Percentiles rank a stretch among this genome's conserved stretches.
These are phyloP conservation scores for Fereydounia khargensis DNA, from an alignment of 1,284 basidiomycete species.

Conservation along the genomic window DNA sequence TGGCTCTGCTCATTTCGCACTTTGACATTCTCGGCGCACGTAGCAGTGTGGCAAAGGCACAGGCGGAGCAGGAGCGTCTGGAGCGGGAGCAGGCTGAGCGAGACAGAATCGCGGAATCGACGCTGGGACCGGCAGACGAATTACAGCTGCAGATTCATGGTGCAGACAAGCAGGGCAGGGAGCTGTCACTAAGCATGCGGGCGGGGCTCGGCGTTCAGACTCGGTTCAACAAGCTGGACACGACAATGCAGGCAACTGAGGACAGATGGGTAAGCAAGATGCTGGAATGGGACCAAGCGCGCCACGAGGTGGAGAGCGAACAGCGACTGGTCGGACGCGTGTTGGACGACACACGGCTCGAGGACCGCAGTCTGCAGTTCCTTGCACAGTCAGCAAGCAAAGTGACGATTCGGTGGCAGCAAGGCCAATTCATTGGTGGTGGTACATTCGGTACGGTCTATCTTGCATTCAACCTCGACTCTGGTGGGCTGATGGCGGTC, in stretches of 20 bases:
- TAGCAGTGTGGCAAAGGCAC: constrained; percentile 50
- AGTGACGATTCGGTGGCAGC: constrained; percentile 96
- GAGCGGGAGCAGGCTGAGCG: constrained; percentile 46
- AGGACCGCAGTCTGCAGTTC: constrained; percentile 52
- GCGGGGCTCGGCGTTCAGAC: constrained; percentile 33
- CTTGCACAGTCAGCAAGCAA: constrained; percentile 67
- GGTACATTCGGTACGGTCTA: constrained; percentile 90
- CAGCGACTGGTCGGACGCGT: constrained; percentile 53
- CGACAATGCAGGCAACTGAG: constrained; percentile 41
- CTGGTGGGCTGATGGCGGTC: constrained; percentile 95
- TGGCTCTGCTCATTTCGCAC: constrained; percentile 91
- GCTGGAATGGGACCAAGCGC: constrained; percentile 45
- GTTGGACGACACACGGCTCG: constrained; percentile 52
- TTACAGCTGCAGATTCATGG: constrained; percentile 1
- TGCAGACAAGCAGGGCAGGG: background rate
- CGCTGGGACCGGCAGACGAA: constrained; percentile 15
- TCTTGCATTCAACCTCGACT: constrained; percentile 92
- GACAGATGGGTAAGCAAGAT: constrained; percentile 43
- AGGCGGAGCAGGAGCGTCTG: constrained; percentile 47
- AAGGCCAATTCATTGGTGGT: constrained; percentile 93
- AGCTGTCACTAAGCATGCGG: constrained; percentile 14
- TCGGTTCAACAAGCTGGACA: constrained; percentile 38
- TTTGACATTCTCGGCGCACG: constrained; percentile 75
- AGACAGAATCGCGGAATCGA: constrained; percentile 13
- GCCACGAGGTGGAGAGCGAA: constrained; percentile 44